Percentiles rank a stretch among this genome's conserved stretches.
phyloP scores from a whole-genome alignment of 2,329 filamentous ascomycete species.

The Diaporthe citriasiana region DNA sequence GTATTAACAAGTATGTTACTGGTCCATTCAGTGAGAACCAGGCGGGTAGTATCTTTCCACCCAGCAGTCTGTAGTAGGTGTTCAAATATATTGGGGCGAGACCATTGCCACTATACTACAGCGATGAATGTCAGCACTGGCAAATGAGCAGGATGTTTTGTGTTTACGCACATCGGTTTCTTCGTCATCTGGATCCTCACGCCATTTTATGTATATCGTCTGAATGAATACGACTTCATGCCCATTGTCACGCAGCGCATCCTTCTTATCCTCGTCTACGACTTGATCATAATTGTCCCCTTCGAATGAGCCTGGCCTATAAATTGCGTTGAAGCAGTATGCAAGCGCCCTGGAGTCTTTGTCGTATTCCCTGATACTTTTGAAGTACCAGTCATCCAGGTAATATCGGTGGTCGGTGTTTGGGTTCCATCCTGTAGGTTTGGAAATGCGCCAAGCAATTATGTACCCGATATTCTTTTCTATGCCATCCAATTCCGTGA shows the following conservation, averaged over 20 bases:
- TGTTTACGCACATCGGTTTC: neutral
- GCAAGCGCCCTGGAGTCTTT: neutral
- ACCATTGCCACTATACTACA: neutral
- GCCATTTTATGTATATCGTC: conserved; percentile 3
- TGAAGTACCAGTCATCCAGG: neutral
- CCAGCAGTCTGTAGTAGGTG: neutral
- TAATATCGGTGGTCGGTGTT: neutral
- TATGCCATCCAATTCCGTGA: neutral
- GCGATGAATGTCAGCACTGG: neutral
- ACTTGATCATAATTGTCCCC: neutral
- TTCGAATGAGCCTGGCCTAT: neutral
- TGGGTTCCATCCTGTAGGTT: neutral
- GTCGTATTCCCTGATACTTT: neutral
- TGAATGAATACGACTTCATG: neutral
- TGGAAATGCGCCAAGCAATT: conserved; percentile 11
- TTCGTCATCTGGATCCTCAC: neutral
- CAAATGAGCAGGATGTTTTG: rapidly evolving
- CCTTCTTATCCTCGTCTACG: neutral
- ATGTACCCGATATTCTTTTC: neutral
- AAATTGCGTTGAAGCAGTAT: neutral
- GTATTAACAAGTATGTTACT: neutral
- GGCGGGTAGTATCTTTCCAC: neutral
- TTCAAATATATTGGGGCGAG: neutral
- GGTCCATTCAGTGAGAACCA: neutral
- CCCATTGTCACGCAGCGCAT: neutral